Conservation (phyloP, 768 basidiomycete genomes). For the Mycena metata region DNA sequence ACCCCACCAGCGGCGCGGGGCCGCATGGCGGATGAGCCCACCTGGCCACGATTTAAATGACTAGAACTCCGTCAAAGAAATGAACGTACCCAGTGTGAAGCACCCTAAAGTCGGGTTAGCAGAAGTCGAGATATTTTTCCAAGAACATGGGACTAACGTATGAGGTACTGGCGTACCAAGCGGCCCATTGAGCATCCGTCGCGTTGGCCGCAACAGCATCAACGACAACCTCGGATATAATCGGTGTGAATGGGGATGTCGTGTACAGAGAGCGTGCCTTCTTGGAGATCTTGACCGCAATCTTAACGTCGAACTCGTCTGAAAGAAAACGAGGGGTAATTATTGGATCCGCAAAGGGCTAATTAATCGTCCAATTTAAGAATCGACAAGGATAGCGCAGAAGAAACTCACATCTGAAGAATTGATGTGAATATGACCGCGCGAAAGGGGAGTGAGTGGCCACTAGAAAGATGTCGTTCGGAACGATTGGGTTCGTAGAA, state of each 20-base stretch:
- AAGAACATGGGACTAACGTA: conserved; percentile 14
- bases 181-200: conserved; percentile 27
- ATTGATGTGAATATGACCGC: conserved; percentile 31
- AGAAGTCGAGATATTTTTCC: neutral
- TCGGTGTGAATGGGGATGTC: conserved; percentile 14
- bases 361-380: neutral
- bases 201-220: conserved; percentile 31
- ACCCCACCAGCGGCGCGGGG: conserved; percentile 43
- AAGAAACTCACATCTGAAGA: conserved; percentile 25
- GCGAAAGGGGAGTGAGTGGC: conserved; percentile 28
- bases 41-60: neutral
- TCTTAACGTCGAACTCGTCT: conserved; percentile 31
- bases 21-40: conserved; percentile 42
- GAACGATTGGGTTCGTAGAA: neutral
- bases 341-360: conserved; percentile 28
- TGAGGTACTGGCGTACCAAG: conserved; percentile 26
- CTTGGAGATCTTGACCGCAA: conserved; percentile 20
- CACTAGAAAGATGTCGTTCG: conserved; percentile 1
- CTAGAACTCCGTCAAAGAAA: neutral
- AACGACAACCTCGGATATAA: conserved; percentile 28
- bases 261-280: conserved; percentile 22
- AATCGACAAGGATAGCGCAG: too few relatives aligned
- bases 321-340: conserved; percentile 32
- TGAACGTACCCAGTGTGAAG: conserved; percentile 31
- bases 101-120: conserved; percentile 16